A percentile compares a stretch with the other conserved stretches of the same genome.
phyloP scores from a whole-genome alignment of 805 yeast genomes.

The Candida morakotiae region DNA sequence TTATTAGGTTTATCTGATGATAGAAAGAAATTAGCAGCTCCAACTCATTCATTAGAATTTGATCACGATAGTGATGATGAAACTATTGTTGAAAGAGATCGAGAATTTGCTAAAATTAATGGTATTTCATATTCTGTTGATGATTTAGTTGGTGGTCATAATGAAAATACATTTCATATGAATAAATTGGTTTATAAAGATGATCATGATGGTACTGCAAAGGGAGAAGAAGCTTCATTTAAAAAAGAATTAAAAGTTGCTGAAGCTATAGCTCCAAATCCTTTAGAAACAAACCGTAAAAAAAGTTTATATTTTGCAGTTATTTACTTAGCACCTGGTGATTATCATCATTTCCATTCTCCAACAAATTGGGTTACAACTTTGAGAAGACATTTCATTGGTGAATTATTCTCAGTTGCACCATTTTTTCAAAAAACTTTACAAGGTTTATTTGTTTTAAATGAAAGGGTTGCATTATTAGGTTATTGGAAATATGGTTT shows the following conservation, averaged over 20 bases:
- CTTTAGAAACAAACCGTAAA: constrained; percentile 40
- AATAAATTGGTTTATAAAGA: constrained; percentile 49
- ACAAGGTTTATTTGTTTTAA: constrained; percentile 81
- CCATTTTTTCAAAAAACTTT: constrained; percentile 91
- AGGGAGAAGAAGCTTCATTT: constrained; percentile 25
- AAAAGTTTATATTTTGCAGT: constrained; percentile 76
- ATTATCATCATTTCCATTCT: constrained; percentile 94
- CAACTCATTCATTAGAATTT: constrained; percentile 46
- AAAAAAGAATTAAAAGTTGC: constrained; percentile 37
- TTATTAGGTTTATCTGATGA: constrained; percentile 65
- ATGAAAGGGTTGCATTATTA: constrained; percentile 90
- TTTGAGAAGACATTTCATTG: constrained; percentile 89
- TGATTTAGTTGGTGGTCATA: constrained; percentile 59
- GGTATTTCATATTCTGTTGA: constrained; percentile 70
- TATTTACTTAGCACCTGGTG: constrained; percentile 96
- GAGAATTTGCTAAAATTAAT: constrained; percentile 72
- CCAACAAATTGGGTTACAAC: constrained; percentile 96
- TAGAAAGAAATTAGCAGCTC: constrained; percentile 47
- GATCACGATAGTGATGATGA: constrained; percentile 38
- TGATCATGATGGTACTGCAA: constrained; percentile 64
- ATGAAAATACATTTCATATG: constrained; percentile 35
- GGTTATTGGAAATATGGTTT: constrained; percentile 98
- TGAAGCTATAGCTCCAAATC: constrained; percentile 35
- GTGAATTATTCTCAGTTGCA: constrained; percentile 92
- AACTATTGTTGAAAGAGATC: constrained; percentile 48